Evolutionary conservation across 441 rosid species (phyloP).

Genomic region (Corymbia calophylla): DNA sequence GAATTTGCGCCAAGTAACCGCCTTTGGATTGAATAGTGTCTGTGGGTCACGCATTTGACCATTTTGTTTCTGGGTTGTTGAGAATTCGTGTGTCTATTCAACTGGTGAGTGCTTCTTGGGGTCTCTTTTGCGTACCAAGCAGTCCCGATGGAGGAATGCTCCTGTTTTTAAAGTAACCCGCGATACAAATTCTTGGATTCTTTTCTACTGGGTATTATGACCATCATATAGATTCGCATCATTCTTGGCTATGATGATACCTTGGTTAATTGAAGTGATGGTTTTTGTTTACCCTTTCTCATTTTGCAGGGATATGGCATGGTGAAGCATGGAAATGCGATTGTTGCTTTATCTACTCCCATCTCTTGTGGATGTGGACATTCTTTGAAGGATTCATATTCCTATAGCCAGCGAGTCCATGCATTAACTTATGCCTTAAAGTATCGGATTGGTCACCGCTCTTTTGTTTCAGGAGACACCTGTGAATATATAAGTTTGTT

Average conservation of each 20-base stretch:
- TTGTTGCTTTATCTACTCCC: constrained; percentile 12
- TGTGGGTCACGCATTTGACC: fast-evolving
- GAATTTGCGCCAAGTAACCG: background rate
- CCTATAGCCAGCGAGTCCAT: constrained; percentile 13
- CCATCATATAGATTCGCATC: background rate
- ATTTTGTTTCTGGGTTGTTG: too few relatives aligned
- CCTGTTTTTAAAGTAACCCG: background rate
- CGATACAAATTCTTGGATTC: background rate
- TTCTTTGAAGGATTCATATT: constrained; percentile 10
- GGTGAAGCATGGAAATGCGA: constrained; percentile 23
- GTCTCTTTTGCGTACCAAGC: background rate
- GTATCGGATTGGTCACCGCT: constrained; percentile 17
- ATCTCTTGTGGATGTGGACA: constrained; percentile 24
- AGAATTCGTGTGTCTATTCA: background rate
- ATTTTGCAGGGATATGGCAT: constrained; percentile 46
- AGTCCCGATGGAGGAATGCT: background rate
- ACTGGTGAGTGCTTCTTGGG: background rate
- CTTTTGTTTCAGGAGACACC: constrained; percentile 22
- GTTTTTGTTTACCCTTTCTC: background rate
- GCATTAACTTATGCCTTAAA: constrained; percentile 15
- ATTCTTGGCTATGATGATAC: background rate
- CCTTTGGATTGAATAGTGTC: background rate
- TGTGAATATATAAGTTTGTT: constrained; percentile 19
- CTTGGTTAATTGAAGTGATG: background rate
- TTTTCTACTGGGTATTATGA: background rate